Conservation (phyloP, 495 filamentous ascomycete genomes). For the Aspergillus hancockii region DNA sequence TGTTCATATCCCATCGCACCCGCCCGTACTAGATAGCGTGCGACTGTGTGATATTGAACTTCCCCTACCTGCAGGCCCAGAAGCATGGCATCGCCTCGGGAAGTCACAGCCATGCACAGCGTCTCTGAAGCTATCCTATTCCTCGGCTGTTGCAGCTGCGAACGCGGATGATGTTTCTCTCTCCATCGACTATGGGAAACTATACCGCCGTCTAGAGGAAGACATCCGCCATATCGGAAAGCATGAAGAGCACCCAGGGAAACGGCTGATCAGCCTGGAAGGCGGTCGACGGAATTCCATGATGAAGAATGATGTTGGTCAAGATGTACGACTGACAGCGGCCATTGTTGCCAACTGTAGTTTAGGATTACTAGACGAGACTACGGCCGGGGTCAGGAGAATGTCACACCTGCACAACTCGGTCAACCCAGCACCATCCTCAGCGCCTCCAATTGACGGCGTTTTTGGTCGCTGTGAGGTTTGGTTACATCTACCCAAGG, state of each 20-base stretch:
- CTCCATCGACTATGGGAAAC: conserved; percentile 50
- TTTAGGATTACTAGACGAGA: conserved; percentile 43
- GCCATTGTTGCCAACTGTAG: conserved; percentile 41
- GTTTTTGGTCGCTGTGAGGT: conserved; percentile 44
- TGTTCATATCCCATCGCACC: conserved; percentile 38
- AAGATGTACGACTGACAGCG: conserved; percentile 42
- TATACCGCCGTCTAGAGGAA: conserved; percentile 45
- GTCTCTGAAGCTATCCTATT: conserved; percentile 46
- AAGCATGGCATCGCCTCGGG: conserved; percentile 46
- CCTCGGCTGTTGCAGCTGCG: conserved; percentile 43
- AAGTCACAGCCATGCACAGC: conserved; percentile 49
- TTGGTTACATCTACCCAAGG: conserved; percentile 44
- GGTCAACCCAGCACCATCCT: background rate
- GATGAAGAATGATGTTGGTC: conserved; percentile 27
- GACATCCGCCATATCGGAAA: conserved; percentile 37
- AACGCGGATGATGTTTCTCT: conserved; percentile 47
- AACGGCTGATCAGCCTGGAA: conserved; percentile 33
- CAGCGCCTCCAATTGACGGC: conserved; percentile 28
- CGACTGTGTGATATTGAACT: conserved; percentile 45
- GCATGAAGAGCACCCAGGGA: conserved; percentile 23
- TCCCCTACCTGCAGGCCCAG: conserved; percentile 43
- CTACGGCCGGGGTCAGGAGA: conserved; percentile 41
- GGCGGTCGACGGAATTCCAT: conserved; percentile 38
- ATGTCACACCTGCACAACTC: conserved; percentile 38
- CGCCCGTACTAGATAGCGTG: conserved; percentile 43